Conservation (phyloP, 306 rosid species). For the Hippophae tibetana region DNA sequence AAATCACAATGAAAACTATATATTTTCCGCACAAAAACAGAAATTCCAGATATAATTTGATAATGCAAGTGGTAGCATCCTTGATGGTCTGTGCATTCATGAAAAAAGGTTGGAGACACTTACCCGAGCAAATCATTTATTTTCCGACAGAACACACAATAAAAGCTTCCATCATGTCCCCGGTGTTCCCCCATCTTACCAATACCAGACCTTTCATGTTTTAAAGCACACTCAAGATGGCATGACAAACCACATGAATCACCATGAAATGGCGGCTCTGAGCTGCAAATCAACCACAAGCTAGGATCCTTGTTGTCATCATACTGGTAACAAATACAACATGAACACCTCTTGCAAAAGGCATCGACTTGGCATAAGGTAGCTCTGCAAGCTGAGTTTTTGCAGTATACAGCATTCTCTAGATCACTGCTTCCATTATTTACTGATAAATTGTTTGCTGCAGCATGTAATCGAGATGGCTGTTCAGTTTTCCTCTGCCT, state of each 20-base stretch:
- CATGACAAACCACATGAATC: constrained; percentile 89
- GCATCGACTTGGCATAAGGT: constrained; percentile 41
- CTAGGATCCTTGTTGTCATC: constrained; percentile 98
- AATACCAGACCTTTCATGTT: constrained; percentile 60
- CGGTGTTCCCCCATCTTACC: constrained; percentile 32
- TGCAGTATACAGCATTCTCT: constrained; percentile 43
- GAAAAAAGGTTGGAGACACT: constrained; percentile 6
- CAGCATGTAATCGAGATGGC: constrained; percentile 55
- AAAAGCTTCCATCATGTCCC: constrained; percentile 71
- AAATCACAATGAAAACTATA: too few species aligned
- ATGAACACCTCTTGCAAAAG: constrained; percentile 91
- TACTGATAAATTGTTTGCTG: constrained; percentile 29
- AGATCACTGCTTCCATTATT: constrained; percentile 30
- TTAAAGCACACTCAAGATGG: constrained; percentile 96
- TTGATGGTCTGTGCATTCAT: not conserved
- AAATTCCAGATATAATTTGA: too few species aligned
- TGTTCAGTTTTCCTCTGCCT: constrained; percentile 87
- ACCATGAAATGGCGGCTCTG: constrained; percentile 75
- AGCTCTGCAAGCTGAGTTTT: constrained; percentile 94
- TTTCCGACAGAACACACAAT: constrained; percentile 77
- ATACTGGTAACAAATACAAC: constrained; percentile 75
- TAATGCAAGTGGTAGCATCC: too few species aligned
- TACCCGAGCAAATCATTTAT: constrained; percentile 87
- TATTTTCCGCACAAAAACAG: too few species aligned
- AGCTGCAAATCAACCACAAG: constrained; percentile 84